Percentiles rank a stretch among this genome's conserved stretches.
These are phyloP conservation scores for Pistacia integerrima DNA, from an alignment of 345 rosid genomes.

Conservation along the genomic window DNA sequence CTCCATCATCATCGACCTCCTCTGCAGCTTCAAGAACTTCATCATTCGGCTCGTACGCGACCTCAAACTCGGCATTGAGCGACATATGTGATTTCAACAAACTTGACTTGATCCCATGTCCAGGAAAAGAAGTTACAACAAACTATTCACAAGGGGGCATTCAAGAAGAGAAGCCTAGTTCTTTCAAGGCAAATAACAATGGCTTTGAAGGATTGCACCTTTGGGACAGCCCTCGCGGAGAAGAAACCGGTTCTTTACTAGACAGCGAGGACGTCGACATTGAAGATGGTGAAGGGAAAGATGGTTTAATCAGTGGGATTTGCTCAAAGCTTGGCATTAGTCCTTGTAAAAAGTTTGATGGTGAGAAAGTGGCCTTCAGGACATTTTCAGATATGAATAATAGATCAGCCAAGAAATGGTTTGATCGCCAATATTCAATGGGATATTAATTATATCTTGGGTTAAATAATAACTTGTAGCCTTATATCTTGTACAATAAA, in stretches of 20 bases:
- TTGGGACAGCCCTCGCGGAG: constrained; percentile 27
- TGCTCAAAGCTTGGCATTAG: constrained; percentile 32
- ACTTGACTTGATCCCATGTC: not conserved
- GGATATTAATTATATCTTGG: constrained; percentile 19
- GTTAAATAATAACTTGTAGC: too few species aligned
- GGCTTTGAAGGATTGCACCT: constrained; percentile 14
- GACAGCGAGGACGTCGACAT: constrained; percentile 25
- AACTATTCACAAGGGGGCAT: constrained; percentile 7
- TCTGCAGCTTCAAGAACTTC: constrained; percentile 29
- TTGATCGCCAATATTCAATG: constrained; percentile 36
- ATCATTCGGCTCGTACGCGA: constrained; percentile 35
- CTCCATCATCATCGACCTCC: constrained; percentile 23
- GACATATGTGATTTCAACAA: constrained; percentile 9
- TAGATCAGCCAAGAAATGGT: constrained; percentile 19
- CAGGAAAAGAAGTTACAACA: not conserved
- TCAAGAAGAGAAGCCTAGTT: not conserved
- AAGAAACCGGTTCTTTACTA: constrained; percentile 38
- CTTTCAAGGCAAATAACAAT: not conserved
- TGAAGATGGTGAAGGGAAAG: constrained; percentile 6
- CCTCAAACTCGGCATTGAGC: constrained; percentile 21
- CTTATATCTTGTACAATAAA: too few species aligned
- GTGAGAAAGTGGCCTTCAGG: constrained; percentile 7
- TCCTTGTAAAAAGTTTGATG: constrained; percentile 15
- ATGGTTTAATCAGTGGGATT: constrained; percentile 32
- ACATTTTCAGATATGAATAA: constrained; percentile 33